Evolutionary conservation across 129 eudicot species (phyloP).

Genomic region (Flaveria bidentis): DNA sequence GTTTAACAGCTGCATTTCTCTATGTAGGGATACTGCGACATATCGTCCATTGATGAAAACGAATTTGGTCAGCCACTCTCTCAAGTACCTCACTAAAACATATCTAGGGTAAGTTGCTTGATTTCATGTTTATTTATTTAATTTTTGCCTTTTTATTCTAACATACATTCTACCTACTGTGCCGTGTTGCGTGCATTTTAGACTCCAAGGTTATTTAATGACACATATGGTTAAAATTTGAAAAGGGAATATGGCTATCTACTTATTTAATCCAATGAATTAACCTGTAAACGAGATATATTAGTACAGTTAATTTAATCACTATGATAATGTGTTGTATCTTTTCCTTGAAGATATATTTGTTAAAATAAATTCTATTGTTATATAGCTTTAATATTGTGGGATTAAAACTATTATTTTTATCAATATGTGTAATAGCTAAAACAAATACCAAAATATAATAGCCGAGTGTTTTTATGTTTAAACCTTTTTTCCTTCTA

Average conservation of each 20-base stretch:
- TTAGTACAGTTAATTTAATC: neutral
- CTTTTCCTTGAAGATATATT: neutral
- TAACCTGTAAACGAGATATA: neutral
- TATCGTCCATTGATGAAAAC: conserved; percentile 69
- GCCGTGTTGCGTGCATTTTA: neutral
- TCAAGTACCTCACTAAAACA: conserved; percentile 64
- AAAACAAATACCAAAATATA: too few relatives aligned
- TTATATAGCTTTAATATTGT: neutral
- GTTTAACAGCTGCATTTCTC: conserved; percentile 12
- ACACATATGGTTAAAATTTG: neutral
- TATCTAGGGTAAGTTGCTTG: conserved; percentile 63
- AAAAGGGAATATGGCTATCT: neutral
- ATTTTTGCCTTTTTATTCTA: neutral
- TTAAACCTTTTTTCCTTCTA: too few relatives aligned
- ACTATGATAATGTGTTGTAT: neutral
- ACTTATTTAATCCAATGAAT: neutral
- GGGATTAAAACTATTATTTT: neutral
- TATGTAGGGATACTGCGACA: conserved; percentile 67
- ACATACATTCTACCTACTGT: neutral
- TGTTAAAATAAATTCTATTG: neutral
- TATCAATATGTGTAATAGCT: neutral
- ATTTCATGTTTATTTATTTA: neutral
- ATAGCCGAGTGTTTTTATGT: too few relatives aligned
- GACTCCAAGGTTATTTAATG: neutral
- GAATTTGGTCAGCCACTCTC: conserved; percentile 66